Evolutionary conservation across 2,329 filamentous ascomycete species (phyloP), one percentile per base, ranked within the genome.

Genomic region (Aspergillus awamori): DNA sequence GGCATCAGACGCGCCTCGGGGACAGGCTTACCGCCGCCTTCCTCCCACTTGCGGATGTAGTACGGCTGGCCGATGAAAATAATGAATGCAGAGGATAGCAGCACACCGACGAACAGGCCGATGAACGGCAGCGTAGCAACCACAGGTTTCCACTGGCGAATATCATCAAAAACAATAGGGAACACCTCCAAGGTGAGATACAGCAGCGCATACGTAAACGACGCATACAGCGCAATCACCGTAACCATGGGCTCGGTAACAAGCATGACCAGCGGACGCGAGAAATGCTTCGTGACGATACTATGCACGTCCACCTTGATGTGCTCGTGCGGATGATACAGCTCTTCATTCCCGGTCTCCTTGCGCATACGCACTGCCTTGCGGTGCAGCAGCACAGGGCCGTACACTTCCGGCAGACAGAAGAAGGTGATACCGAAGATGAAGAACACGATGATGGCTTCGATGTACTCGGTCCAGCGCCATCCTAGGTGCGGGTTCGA

Each of bases 111-210:
- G 0, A 87, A 70, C 54, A 89, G 81, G 33, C 81, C 84, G 4
- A 89, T 68, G 66, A 90, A 90, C 0, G 88, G 87, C 2, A 90
- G 77, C 7, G 81, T 78, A 0, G 83, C 81, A 0, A 80, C 73
- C 0, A 90, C 67, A 0, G 74, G 75, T 1, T 77, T 76, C 87
- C 87, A 91, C 10, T 84, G 84, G 8, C 87, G 81, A 2, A 81
- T 69, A 61, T 88, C 82, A 17, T 80, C 74, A 66, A 90, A 91
- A 33, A 87, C 86, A 62, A 91, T 80, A 4, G 88, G 87, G 69
- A 90, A 89, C 4, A 85, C 84, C 22, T 84, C 81, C 5, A 79
- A 63, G 52, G 67, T 77, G 13, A 67, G 57, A 38, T 70, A 73
- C 8, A 72, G 60, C 43, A 70, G 65, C 3, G 59, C 69, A 52